Conservation (phyloP, 805 yeast species). For the Starmera caribaea region DNA sequence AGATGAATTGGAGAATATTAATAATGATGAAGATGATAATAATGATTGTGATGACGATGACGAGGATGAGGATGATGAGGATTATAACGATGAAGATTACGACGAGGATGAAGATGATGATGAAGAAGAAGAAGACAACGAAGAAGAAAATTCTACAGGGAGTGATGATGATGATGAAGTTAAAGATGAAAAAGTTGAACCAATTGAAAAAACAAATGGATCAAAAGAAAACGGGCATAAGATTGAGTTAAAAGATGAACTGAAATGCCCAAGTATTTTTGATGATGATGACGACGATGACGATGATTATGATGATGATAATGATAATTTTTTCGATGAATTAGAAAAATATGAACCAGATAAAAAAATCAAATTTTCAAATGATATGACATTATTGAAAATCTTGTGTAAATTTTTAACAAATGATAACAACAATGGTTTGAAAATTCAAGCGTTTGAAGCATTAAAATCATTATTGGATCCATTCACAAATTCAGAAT, state of each 20-base stretch:
- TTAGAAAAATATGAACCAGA: conserved; percentile 11
- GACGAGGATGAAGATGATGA: conserved; percentile 4
- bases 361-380: conserved; percentile 22
- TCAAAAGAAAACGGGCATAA: neutral
- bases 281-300: neutral
- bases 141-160: conserved; percentile 2
- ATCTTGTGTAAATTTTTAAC: conserved; percentile 51
- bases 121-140: neutral
- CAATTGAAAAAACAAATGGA: neutral
- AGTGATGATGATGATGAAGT: conserved; percentile 12
- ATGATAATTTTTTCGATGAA: conserved; percentile 2
- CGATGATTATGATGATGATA: conserved; percentile 4
- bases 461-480: conserved; percentile 60
- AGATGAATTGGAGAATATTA: neutral
- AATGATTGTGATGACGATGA: conserved; percentile 1
- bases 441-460: conserved; percentile 76
- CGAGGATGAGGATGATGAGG: conserved; percentile 2
- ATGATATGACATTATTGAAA: conserved; percentile 49
- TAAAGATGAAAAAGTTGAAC: conserved; percentile 5
- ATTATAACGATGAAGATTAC: conserved; percentile 2
- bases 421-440: conserved; percentile 56
- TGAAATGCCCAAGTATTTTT: conserved; percentile 1
- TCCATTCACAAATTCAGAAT: conserved; percentile 4
- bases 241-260: too few relatives aligned
- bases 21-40: conserved; percentile 1